Percentiles rank a stretch among this genome's conserved stretches.
Evolutionary conservation across 768 basidiomycete genomes (phyloP).

Genomic region (Boletus vinaceobasis): DNA sequence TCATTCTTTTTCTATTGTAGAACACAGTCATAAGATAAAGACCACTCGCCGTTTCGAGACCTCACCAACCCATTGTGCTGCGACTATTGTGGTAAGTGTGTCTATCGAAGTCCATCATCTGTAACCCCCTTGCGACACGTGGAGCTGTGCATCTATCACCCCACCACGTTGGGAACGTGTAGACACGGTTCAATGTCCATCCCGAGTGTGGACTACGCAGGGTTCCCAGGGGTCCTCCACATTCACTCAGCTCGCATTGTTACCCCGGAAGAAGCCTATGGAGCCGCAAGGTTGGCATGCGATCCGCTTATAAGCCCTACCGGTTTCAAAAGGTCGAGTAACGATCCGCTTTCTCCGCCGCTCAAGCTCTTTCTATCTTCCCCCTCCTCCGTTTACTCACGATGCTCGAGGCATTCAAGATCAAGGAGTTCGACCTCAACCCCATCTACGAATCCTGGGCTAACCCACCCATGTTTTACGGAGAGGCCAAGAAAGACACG

Average conservation of each 20-base stretch:
- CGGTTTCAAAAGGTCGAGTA: constrained; percentile 8
- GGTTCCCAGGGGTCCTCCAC: constrained; percentile 18
- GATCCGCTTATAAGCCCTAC: constrained; percentile 25
- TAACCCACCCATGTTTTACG: constrained; percentile 62
- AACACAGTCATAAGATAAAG: not conserved
- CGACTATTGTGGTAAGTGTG: constrained; percentile 4
- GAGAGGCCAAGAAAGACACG: constrained; percentile 65
- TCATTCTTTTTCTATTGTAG: not conserved
- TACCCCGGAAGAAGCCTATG: constrained; percentile 24
- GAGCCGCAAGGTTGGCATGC: constrained; percentile 30
- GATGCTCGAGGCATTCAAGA: constrained; percentile 76
- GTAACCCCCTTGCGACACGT: constrained; percentile 12
- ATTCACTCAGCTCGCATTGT: constrained; percentile 14
- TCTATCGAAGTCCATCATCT: not conserved
- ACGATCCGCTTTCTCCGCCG: constrained; percentile 15
- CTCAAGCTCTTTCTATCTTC: constrained; percentile 1
- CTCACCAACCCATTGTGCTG: not conserved
- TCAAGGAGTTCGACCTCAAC: constrained; percentile 73
- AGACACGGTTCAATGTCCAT: constrained; percentile 2
- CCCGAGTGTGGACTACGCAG: constrained; percentile 7
- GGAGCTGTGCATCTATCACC: constrained; percentile 15
- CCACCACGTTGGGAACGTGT: constrained; percentile 13
- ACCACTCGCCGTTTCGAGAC: not conserved
- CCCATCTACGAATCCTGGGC: constrained; percentile 65
- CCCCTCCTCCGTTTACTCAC: constrained; percentile 1